Percentiles rank a stretch among this genome's conserved stretches.
phyloP scores from a whole-genome alignment of 75 land plant species.

The Azolla pinnata region DNA sequence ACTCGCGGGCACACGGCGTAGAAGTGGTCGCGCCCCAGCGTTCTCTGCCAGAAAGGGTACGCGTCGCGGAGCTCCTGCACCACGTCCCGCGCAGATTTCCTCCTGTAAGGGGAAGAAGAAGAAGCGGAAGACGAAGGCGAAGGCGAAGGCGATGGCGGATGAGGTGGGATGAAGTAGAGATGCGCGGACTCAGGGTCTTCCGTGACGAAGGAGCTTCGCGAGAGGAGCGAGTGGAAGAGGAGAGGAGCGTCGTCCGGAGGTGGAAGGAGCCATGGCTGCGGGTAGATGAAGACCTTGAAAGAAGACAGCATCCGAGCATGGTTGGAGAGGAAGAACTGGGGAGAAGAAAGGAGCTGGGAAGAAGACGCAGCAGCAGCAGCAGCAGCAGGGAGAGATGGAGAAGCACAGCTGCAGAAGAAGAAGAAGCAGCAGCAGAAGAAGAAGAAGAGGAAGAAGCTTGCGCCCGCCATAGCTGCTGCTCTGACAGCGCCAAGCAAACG shows the following conservation, averaged over 20 bases:
- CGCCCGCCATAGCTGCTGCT: too few relatives aligned
- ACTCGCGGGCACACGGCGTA: constrained; percentile 34
- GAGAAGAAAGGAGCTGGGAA: constrained; percentile 28
- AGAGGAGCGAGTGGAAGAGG: constrained; percentile 38
- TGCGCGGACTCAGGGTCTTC: constrained; percentile 46
- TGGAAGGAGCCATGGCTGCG: background rate
- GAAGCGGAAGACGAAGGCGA: too few relatives aligned
- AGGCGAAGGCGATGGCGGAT: too few relatives aligned
- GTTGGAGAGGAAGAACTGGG: constrained; percentile 20
- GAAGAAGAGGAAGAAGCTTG: too few relatives aligned
- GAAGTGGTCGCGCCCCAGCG: constrained; percentile 74
- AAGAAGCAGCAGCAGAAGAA: too few relatives aligned
- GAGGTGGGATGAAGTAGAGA: constrained; percentile 57
- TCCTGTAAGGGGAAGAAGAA: constrained; percentile 8
- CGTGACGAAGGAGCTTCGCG: constrained; percentile 39
- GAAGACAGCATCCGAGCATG: constrained; percentile 28
- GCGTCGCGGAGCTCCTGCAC: constrained; percentile 23
- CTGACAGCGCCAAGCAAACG: too few relatives aligned
- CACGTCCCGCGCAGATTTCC: constrained; percentile 12
- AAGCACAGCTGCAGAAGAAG: too few relatives aligned
- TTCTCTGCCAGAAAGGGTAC: constrained; percentile 55
- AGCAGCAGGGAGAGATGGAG: too few relatives aligned
- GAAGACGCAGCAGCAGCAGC: too few relatives aligned
- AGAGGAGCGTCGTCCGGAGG: constrained; percentile 9
- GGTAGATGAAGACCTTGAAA: constrained; percentile 37